phyloP scores from a whole-genome alignment of 2,329 filamentous ascomycete genomes.

The Beauveria asiatica region DNA sequence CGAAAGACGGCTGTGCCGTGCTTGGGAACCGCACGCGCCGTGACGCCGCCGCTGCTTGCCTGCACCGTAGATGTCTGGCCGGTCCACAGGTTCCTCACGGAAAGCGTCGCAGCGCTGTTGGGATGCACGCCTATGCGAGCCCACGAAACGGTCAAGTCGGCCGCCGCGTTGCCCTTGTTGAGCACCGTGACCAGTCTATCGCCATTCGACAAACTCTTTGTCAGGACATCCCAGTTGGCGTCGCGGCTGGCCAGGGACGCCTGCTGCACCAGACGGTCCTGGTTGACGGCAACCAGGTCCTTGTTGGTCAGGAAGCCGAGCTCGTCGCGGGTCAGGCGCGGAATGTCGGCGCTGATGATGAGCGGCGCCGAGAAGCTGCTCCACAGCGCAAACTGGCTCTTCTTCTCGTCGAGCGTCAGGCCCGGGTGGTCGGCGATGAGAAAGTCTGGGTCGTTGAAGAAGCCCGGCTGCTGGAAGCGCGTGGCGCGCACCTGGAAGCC shows the following conservation, averaged over 20 bases:
- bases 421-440: conserved; percentile 25
- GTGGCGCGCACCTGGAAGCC: conserved; percentile 30
- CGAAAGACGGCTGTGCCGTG: conserved; percentile 33
- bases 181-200: conserved; percentile 36
- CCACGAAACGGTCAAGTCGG: conserved; percentile 22
- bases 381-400: conserved; percentile 25
- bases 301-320: conserved; percentile 27
- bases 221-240: conserved; percentile 33
- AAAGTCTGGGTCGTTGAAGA: conserved; percentile 27
- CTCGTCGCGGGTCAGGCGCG: conserved; percentile 23
- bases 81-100: conserved; percentile 33
- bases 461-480: conserved; percentile 28
- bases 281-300: conserved; percentile 31
- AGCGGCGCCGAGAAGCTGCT: conserved; percentile 23
- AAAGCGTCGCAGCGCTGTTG: conserved; percentile 16
- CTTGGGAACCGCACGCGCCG: conserved; percentile 1
- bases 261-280: conserved; percentile 32
- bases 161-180: conserved; percentile 27
- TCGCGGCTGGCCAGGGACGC: conserved; percentile 37
- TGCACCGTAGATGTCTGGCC: conserved; percentile 18
- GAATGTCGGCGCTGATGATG: conserved; percentile 29
- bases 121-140: conserved; percentile 25
- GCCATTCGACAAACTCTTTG: conserved; percentile 34
- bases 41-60: conserved; percentile 17
- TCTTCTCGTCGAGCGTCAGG: conserved; percentile 23